Evolutionary conservation across 208 protist species (phyloP).

Genomic region (Phytomonas sp.): DNA sequence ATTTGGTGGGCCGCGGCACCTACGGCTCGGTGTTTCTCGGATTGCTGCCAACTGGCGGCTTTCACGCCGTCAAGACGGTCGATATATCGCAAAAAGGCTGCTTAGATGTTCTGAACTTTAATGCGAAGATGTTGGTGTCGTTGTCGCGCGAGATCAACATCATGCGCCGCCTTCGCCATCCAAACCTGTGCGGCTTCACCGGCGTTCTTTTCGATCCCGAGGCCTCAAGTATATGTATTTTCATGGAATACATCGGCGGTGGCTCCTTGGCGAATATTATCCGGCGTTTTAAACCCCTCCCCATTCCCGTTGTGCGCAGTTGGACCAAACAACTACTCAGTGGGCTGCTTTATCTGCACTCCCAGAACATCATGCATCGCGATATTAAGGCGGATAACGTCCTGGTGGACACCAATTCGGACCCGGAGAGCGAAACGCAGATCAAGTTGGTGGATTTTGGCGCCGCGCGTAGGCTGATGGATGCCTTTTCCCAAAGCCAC

Average conservation of each 20-base stretch:
- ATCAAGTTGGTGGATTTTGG: slow-evolving; percentile 91
- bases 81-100: slow-evolving; percentile 39
- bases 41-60: slow-evolving; percentile 61
- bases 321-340: slow-evolving; percentile 84
- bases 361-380: slow-evolving; percentile 88
- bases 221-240: slow-evolving; percentile 74
- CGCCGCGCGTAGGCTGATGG: slow-evolving; percentile 66
- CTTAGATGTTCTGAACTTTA: slow-evolving; percentile 26
- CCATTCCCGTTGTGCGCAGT: slow-evolving; percentile 65
- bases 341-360: slow-evolving; percentile 83
- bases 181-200: slow-evolving; percentile 88
- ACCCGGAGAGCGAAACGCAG: slow-evolving; percentile 45
- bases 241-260: slow-evolving; percentile 91
- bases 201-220: slow-evolving; percentile 66
- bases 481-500: slow-evolving; percentile 76
- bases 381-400: slow-evolving; percentile 91
- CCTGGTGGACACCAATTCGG: slow-evolving; percentile 70
- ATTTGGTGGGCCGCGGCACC: slow-evolving; percentile 81
- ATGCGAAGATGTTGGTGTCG: slow-evolving; percentile 67
- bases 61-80: slow-evolving; percentile 86
- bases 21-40: slow-evolving; percentile 90
- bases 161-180: slow-evolving; percentile 85
- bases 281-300: slow-evolving; percentile 83
- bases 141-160: slow-evolving; percentile 89
- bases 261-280: slow-evolving; percentile 77